These are phyloP conservation scores for Beta corolliflora DNA, from an alignment of 179 eudicot genomes.

Conservation along the genomic window DNA sequence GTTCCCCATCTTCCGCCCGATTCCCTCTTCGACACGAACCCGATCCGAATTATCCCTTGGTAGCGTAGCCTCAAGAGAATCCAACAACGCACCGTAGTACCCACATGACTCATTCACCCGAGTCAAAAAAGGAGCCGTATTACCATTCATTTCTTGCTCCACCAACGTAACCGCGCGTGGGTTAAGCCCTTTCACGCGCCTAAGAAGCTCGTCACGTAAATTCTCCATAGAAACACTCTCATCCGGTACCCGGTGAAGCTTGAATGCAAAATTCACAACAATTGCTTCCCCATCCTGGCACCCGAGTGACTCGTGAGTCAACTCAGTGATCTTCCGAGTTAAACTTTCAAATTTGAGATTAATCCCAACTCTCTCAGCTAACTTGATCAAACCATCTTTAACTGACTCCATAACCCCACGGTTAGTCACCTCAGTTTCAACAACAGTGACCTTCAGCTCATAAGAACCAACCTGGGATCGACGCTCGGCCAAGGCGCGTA, in stretches of 20 bases:
- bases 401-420: slow-evolving; percentile 36
- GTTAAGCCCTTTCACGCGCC: slow-evolving; percentile 67
- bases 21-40: slow-evolving; percentile 69
- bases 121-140: slow-evolving; percentile 73
- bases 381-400: slow-evolving; percentile 38
- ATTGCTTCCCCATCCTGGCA: slow-evolving; percentile 54
- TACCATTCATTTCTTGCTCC: slow-evolving; percentile 82
- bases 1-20: slow-evolving; percentile 67
- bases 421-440: slow-evolving; percentile 36
- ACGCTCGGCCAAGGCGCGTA: slow-evolving; percentile 62
- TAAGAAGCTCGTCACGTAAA: slow-evolving; percentile 69
- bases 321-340: slow-evolving; percentile 34
- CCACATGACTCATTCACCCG: slow-evolving; percentile 65
- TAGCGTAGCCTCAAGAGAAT: slow-evolving; percentile 61
- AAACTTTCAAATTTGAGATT: slow-evolving; percentile 36
- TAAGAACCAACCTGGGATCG: neutral
- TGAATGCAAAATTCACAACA: slow-evolving; percentile 78
- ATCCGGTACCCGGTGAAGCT: slow-evolving; percentile 67
- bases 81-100: slow-evolving; percentile 68
- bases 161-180: slow-evolving; percentile 83
- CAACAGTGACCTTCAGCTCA: slow-evolving; percentile 53
- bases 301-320: slow-evolving; percentile 51
- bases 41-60: slow-evolving; percentile 51
- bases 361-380: slow-evolving; percentile 51
- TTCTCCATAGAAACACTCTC: slow-evolving; percentile 96